These are phyloP conservation scores for Colletotrichum sp. DNA, from an alignment of 2,329 filamentous ascomycete species.

Conservation along the genomic window DNA sequence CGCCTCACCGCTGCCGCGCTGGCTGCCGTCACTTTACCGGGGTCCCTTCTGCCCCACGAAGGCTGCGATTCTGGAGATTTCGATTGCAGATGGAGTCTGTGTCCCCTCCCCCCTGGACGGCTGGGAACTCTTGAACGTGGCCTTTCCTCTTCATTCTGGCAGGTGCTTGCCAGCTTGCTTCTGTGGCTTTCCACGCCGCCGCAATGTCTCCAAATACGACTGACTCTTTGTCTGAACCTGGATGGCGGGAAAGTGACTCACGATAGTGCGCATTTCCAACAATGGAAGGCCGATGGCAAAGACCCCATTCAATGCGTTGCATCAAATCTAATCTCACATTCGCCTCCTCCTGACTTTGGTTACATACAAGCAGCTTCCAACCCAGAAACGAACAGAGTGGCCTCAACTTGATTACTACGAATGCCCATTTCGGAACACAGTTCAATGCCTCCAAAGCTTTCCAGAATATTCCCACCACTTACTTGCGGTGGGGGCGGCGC, in stretches of 20 bases:
- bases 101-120: not conserved
- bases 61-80: slow-evolving; percentile 20
- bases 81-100: not conserved
- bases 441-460: slow-evolving; percentile 1
- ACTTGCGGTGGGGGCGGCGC: not conserved
- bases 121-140: not conserved
- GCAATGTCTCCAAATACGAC: not conserved
- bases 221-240: not conserved
- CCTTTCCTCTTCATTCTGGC: not conserved
- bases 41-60: slow-evolving; percentile 3
- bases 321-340: not conserved
- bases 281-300: not conserved
- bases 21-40: not conserved
- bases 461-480: slow-evolving; percentile 21
- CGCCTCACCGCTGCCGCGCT: slow-evolving; percentile 18
- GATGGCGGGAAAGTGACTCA: not conserved
- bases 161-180: not conserved
- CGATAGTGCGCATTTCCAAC: not conserved
- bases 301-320: not conserved
- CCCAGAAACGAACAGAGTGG: slow-evolving; percentile 14
- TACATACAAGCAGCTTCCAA: not conserved
- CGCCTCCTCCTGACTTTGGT: not conserved
- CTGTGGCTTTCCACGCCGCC: not conserved
- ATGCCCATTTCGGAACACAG: not conserved
- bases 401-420: not conserved